Evolutionary conservation across 441 rosid species (phyloP).

Genomic region (Kokia cookei): DNA sequence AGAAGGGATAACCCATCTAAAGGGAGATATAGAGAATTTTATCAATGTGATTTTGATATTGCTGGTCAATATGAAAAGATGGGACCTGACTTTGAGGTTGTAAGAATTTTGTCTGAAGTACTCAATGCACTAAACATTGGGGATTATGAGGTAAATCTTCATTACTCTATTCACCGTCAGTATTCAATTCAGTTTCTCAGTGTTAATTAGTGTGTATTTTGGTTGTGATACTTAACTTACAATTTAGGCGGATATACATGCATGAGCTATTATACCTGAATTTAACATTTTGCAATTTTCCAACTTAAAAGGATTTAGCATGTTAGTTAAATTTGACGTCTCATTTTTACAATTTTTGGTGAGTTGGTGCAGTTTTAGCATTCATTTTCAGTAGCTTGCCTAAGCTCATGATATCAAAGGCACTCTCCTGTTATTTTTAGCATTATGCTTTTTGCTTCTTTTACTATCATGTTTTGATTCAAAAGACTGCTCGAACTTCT

Average conservation of each 20-base stretch:
- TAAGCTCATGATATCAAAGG: not conserved
- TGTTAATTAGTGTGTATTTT: not conserved
- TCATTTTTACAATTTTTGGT: not conserved
- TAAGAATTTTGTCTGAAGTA: slow-evolving; percentile 72
- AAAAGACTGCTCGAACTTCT: not conserved
- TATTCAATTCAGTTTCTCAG: not conserved
- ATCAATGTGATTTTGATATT: slow-evolving; percentile 93
- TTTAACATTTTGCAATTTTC: not conserved
- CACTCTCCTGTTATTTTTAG: not conserved
- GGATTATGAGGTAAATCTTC: slow-evolving; percentile 60
- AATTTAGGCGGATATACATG: not conserved
- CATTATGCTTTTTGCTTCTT: not conserved
- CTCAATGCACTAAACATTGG: slow-evolving; percentile 80
- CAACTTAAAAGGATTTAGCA: not conserved
- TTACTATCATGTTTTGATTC: not conserved
- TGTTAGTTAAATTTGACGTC: not conserved
- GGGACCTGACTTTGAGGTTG: slow-evolving; percentile 91
- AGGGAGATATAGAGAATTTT: slow-evolving; percentile 93
- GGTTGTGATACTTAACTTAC: not conserved
- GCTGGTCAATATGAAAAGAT: slow-evolving; percentile 82
- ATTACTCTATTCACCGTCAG: not conserved
- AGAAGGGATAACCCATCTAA: slow-evolving; percentile 93
- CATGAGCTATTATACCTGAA: not conserved
- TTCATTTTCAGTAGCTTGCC: not conserved
- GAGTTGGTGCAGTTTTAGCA: not conserved